A percentile compares a stretch with the other conserved stretches of the same genome.
Evolutionary conservation across 2,329 filamentous ascomycete genomes (phyloP).

Genomic region (Thielaviopsis ethacetica): DNA sequence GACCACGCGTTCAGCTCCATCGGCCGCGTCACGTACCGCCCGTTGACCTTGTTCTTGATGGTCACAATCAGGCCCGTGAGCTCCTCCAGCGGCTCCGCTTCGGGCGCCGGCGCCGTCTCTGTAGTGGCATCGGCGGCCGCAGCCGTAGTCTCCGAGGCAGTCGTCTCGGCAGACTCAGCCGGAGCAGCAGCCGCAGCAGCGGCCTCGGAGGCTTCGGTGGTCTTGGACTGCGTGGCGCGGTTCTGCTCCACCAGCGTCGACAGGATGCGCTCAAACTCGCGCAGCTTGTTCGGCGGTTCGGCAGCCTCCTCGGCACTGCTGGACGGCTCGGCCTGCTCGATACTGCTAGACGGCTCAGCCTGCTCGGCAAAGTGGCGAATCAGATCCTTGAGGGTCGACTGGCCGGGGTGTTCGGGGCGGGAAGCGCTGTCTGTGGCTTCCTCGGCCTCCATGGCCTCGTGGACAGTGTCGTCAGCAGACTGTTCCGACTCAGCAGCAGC

Average conservation of each 20-base stretch:
- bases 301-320: constrained; percentile 9
- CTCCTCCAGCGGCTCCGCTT: constrained; percentile 16
- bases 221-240: not conserved
- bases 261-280: constrained; percentile 34
- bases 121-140: too few relatives aligned
- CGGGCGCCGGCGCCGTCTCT: not conserved
- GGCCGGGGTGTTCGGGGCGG: constrained; percentile 11
- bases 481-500: not conserved
- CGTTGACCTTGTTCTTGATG: constrained; percentile 57
- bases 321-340: constrained; percentile 18
- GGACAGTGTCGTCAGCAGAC: not conserved
- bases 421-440: not conserved
- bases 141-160: too few relatives aligned
- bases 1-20: constrained; percentile 21
- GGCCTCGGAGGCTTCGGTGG: not conserved
- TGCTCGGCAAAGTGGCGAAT: constrained; percentile 33
- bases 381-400: constrained; percentile 26
- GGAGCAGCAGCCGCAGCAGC: not conserved
- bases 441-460: constrained; percentile 8
- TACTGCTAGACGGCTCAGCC: constrained; percentile 14
- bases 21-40: constrained; percentile 44
- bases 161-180: not conserved
- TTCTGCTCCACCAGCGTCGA: constrained; percentile 25
- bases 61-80: constrained; percentile 57
- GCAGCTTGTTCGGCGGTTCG: constrained; percentile 22